A percentile compares a stretch with the other conserved stretches of the same genome.
phyloP scores from a whole-genome alignment of 1,284 basidiomycete species.

The Phellinidium pouzarii region DNA sequence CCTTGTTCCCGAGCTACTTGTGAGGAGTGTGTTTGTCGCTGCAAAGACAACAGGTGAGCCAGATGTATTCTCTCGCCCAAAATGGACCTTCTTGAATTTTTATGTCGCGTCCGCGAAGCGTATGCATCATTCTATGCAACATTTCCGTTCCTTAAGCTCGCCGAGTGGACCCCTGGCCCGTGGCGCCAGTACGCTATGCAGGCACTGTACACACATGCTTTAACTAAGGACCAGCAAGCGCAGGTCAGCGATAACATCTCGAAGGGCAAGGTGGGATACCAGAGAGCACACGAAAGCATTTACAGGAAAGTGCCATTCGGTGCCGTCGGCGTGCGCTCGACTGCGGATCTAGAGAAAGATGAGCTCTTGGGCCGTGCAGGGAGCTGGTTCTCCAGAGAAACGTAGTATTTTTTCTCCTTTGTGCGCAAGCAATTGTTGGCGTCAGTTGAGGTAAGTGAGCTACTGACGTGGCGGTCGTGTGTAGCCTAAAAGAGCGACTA shows the following conservation, averaged over 20 bases:
- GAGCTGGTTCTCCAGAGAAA: not conserved
- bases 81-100: not conserved
- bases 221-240: slow-evolving; percentile 14
- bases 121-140: slow-evolving; percentile 26
- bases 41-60: slow-evolving; percentile 13
- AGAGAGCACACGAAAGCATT: slow-evolving; percentile 18
- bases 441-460: too few species aligned
- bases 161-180: slow-evolving; percentile 24
- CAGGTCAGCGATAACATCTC: slow-evolving; percentile 15
- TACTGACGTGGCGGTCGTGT: too few species aligned
- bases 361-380: slow-evolving; percentile 14
- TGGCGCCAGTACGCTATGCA: slow-evolving; percentile 24
- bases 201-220: slow-evolving; percentile 16
- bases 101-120: slow-evolving; percentile 8
- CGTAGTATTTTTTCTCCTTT: too few species aligned
- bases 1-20: slow-evolving; percentile 25
- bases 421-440: too few species aligned
- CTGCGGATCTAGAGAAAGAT: slow-evolving; percentile 19
- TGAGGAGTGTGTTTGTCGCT: slow-evolving; percentile 23
- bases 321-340: slow-evolving; percentile 19
- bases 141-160: slow-evolving; percentile 27
- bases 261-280: slow-evolving; percentile 14
- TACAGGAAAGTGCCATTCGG: slow-evolving; percentile 20
- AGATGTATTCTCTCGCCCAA: not conserved
- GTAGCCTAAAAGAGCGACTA: too few species aligned